These are phyloP conservation scores for Pseudogymnoascus sp. DNA, from an alignment of 2,329 filamentous ascomycete genomes.

Conservation along the genomic window DNA sequence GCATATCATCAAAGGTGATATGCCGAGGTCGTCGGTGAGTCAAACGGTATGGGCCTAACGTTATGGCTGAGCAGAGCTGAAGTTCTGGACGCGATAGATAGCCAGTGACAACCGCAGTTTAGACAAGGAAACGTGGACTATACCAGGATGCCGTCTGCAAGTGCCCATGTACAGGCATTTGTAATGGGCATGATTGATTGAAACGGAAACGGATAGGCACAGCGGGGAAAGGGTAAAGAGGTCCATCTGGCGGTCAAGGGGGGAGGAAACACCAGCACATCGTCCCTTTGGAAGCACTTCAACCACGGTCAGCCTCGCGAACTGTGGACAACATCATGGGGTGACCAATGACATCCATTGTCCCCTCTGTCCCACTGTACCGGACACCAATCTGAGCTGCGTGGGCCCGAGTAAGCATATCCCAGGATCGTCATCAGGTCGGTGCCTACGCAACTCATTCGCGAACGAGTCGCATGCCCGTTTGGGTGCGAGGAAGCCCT, in stretches of 20 bases:
- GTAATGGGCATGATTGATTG: background rate
- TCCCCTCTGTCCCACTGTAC: background rate
- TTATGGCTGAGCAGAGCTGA: conserved; percentile 7
- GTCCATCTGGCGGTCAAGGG: background rate
- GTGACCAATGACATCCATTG: background rate
- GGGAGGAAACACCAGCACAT: background rate
- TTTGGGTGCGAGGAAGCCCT: background rate
- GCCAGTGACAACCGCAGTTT: conserved; percentile 2
- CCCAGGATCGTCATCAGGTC: background rate
- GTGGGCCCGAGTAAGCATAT: conserved; percentile 5
- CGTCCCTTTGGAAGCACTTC: background rate
- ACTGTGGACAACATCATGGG: background rate
- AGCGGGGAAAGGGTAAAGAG: background rate
- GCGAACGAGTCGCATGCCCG: background rate
- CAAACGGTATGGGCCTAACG: background rate
- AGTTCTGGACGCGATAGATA: background rate
- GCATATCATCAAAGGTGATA: background rate
- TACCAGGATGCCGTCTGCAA: background rate
- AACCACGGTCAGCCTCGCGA: background rate
- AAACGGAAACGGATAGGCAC: background rate
- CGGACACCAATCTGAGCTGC: background rate
- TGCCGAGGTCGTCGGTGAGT: conserved; percentile 4
- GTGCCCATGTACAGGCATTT: background rate
- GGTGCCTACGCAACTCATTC: background rate
- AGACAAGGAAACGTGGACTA: conserved; percentile 4